Percentiles rank a stretch among this genome's conserved stretches.
Evolutionary conservation across 257 asterid genomes (phyloP).

Genomic region (Lavandula angustifolia): DNA sequence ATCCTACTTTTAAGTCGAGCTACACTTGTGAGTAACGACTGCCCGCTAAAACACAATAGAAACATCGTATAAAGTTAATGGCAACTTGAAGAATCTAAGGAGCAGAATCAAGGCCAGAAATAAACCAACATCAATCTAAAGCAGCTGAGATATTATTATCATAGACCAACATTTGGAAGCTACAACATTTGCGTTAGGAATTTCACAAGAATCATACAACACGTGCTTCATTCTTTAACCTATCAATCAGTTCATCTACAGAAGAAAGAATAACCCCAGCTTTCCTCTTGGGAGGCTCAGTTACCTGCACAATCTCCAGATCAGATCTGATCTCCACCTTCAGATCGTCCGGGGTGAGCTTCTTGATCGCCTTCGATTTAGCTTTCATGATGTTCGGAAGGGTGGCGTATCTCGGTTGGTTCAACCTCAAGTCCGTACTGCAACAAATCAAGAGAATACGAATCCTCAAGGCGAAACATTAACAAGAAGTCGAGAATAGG

Average conservation of each 20-base stretch:
- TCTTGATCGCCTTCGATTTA: conserved; percentile 78
- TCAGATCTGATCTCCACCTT: conserved; percentile 72
- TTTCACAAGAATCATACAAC: conserved; percentile 45
- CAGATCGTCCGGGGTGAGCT: conserved; percentile 67
- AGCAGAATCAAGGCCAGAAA: no score
- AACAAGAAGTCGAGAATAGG: neutral
- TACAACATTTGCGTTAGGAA: neutral
- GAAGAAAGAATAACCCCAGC: conserved; percentile 81
- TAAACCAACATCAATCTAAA: no score
- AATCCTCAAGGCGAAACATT: neutral
- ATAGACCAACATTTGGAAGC: neutral
- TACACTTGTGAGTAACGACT: no score
- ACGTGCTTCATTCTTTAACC: conserved; percentile 77
- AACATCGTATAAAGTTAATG: no score
- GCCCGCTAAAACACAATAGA: no score
- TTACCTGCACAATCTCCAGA: conserved; percentile 70
- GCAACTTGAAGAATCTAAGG: no score
- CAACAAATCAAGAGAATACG: conserved; percentile 11
- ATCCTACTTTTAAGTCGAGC: no score
- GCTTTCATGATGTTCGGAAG: conserved; percentile 99
- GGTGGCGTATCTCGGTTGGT: conserved; percentile 92
- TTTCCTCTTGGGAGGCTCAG: conserved; percentile 91
- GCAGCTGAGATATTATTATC: no score
- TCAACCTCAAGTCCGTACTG: conserved; percentile 92
- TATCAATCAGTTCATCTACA: conserved; percentile 88